Evolutionary conservation across 331 rosid species (phyloP), one percentile per base, ranked within the genome.

Genomic region (Pyrus hybrid): DNA sequence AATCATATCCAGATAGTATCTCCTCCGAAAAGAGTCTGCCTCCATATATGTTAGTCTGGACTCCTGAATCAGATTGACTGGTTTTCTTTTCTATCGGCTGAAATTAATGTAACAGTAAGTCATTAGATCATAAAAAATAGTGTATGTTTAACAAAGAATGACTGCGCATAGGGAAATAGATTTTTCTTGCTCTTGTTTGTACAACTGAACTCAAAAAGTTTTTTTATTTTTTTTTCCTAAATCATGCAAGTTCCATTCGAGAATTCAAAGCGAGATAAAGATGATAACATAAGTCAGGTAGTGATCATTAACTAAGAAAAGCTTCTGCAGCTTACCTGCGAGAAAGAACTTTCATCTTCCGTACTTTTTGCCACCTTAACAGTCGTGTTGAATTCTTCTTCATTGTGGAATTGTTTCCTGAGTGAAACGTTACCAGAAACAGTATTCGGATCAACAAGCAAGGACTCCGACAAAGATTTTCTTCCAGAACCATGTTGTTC

Each of bases 401-500:
- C 97, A 13, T 80, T 88, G 76, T 85, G 89, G 80, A 91, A 88
- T 68, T 91, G 98, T 86, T 82, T 89, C 65, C 91, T 88, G 49
- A 91, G 93, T 71, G 98, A 87, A 70, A 82, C 79, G 22, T 88
- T 91, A 67, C 83, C 83, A 37, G 92, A 70, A 73, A 69, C 84
- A 68, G 85, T 75, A 86, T 78, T 86, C 64, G 86, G 84, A 82
- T 91, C 93, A 17, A 66, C 33, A 71, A 81, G 79, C 64, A 88
- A 71, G 79, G 92, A 81, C 54, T 89, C 97, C 4, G 98, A 93
- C 70, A 89, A 80, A 67, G 98, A 93, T 83, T 85, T 89, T 85
- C 98, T 84, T 76, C 97, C 98, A 71, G 93, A 93, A 73, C 97
- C 93, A 81, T 88, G 86, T 12, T 77, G 96, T 54, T 88, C 97